A percentile compares a stretch with the other conserved stretches of the same genome.
phyloP scores from a whole-genome alignment of 1,139 yeast genomes.

The Hanseniaspora gamundiae region DNA sequence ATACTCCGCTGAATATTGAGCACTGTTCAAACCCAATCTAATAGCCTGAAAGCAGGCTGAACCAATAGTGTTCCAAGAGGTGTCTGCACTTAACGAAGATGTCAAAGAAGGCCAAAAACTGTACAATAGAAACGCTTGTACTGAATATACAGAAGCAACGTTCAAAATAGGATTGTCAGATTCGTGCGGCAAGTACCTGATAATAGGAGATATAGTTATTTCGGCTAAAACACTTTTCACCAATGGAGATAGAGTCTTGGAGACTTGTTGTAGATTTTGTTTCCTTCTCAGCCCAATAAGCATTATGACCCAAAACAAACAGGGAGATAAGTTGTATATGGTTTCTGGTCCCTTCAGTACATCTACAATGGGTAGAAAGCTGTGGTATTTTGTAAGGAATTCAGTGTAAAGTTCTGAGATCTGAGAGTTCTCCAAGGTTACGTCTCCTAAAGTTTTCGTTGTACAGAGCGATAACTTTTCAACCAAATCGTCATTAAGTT shows the following conservation, averaged over 20 bases:
- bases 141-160: conserved; percentile 88
- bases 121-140: conserved; percentile 79
- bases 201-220: conserved; percentile 80
- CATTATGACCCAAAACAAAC: conserved; percentile 89
- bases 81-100: conserved; percentile 86
- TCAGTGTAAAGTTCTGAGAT: conserved; percentile 59
- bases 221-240: conserved; percentile 74
- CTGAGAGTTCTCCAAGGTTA: conserved; percentile 46
- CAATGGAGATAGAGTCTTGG: conserved; percentile 39
- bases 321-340: conserved; percentile 68
- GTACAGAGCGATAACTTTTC: neutral
- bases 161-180: conserved; percentile 62
- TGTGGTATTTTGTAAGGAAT: conserved; percentile 65
- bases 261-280: conserved; percentile 9
- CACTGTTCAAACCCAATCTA: conserved; percentile 77
- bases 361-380: conserved; percentile 79
- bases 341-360: conserved; percentile 70
- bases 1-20: conserved; percentile 47
- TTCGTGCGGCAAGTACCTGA: conserved; percentile 65
- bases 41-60: conserved; percentile 87
- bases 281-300: conserved; percentile 56
- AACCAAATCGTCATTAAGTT: no score
- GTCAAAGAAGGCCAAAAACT: conserved; percentile 95
- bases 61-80: conserved; percentile 91
- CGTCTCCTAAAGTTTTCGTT: conserved; percentile 54